A percentile compares a stretch with the other conserved stretches of the same genome.
phyloP scores from a whole-genome alignment of 305 asterid genomes.

The Fraxinus velutina region DNA sequence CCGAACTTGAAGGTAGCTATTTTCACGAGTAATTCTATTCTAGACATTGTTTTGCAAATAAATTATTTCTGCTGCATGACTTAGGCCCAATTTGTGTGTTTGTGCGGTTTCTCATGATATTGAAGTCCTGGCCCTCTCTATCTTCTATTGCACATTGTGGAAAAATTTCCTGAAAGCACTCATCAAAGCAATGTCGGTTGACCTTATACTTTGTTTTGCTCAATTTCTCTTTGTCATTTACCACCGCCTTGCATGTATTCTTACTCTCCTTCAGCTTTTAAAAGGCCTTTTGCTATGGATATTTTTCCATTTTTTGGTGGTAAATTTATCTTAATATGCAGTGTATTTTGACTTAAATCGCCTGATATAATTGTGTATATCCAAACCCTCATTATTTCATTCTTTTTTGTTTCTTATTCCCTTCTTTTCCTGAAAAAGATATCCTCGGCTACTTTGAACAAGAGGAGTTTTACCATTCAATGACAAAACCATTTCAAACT shows the following conservation, averaged over 20 bases:
- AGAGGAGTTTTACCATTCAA: neutral
- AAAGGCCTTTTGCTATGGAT: neutral
- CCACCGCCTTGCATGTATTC: neutral
- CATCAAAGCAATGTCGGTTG: neutral
- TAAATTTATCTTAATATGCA: neutral
- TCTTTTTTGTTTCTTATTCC: neutral
- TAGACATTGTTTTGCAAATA: constrained; percentile 12
- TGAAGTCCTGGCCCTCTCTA: constrained; percentile 15
- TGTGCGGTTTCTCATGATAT: neutral
- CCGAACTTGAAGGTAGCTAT: constrained; percentile 82
- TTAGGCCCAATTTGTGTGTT: constrained; percentile 12
- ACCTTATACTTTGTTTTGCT: constrained; percentile 13
- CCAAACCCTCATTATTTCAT: neutral
- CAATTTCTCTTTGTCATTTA: constrained; percentile 1
- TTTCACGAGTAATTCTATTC: constrained; percentile 14
- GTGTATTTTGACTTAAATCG: neutral
- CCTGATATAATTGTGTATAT: neutral
- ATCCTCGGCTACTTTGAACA: constrained; percentile 7
- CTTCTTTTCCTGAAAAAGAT: neutral
- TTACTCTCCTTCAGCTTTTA: neutral
- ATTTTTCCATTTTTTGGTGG: neutral
- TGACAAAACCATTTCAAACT: neutral
- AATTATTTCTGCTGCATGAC: neutral
- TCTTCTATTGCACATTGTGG: neutral
- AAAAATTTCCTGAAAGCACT: constrained; percentile 12